Evolutionary conservation across 2,329 filamentous ascomycete species (phyloP).

Genomic region (Parastagonospora avenae): DNA sequence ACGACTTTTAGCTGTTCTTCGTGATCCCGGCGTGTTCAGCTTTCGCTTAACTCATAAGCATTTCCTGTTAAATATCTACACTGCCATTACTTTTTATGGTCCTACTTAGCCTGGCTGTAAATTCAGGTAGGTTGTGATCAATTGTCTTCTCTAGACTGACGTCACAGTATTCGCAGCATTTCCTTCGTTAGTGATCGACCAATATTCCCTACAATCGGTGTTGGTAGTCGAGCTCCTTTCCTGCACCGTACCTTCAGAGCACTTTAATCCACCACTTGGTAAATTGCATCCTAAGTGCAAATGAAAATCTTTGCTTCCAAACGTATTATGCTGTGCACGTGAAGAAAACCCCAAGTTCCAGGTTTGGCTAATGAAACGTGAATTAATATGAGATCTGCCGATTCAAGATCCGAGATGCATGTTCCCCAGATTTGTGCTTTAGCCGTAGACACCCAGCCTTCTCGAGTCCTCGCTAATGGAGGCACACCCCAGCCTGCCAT

Average conservation of each 20-base stretch:
- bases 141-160: too few species aligned
- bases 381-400: conserved; percentile 3
- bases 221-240: too few species aligned
- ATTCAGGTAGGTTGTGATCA: neutral
- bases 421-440: neutral
- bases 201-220: too few species aligned
- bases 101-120: neutral
- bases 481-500: neutral
- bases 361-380: neutral
- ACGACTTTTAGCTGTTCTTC: conserved; percentile 27
- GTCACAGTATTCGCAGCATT: too few species aligned
- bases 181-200: too few species aligned
- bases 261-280: too few species aligned
- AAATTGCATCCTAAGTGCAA: neutral
- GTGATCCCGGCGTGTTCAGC: conserved; percentile 20
- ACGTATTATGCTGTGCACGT: neutral
- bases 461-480: neutral
- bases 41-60: conserved; percentile 28
- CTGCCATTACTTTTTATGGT: conserved; percentile 1
- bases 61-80: conserved; percentile 19
- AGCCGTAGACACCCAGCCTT: neutral
- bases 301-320: neutral
- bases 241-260: too few species aligned
- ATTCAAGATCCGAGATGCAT: conserved; percentile 1
- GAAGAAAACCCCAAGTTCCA: neutral